Conservation (phyloP, 805 yeast species). For the Kodamaea laetipori region DNA sequence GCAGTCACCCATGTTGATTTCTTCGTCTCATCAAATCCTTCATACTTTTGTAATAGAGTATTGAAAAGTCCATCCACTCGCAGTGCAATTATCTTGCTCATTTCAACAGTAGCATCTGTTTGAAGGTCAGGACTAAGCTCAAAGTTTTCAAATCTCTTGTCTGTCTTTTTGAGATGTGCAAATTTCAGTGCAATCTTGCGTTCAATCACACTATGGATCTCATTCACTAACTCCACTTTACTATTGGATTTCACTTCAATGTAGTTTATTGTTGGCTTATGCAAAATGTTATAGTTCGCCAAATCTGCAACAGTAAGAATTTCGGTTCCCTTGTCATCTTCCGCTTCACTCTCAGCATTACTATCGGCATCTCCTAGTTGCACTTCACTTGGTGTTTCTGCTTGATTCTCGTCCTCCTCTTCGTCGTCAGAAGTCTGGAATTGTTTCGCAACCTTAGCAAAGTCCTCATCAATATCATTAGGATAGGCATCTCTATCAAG, state of each 20-base stretch:
- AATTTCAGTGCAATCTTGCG: constrained; percentile 15
- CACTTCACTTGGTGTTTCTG: constrained; percentile 5
- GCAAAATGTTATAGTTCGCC: background rate
- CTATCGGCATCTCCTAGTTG: constrained; percentile 14
- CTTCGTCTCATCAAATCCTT: background rate
- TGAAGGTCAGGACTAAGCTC: constrained; percentile 9
- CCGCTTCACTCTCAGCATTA: constrained; percentile 10
- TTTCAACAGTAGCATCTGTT: constrained; percentile 7
- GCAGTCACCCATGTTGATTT: background rate
- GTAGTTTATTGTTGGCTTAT: background rate
- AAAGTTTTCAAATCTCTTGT: constrained; percentile 1
- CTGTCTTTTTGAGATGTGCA: background rate
- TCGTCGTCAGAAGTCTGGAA: background rate
- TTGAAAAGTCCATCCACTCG: constrained; percentile 16
- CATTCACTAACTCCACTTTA: constrained; percentile 25
- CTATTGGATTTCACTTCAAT: constrained; percentile 20
- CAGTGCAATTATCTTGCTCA: constrained; percentile 13
- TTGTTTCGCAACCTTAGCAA: constrained; percentile 1
- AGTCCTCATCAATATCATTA: constrained; percentile 15
- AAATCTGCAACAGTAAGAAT: background rate
- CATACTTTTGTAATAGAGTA: constrained; percentile 7
- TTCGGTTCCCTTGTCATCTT: background rate
- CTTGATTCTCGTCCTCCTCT: constrained; percentile 9
- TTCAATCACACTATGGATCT: constrained; percentile 22
- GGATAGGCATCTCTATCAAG: constrained; percentile 12